phyloP scores from a whole-genome alignment of 306 rosid species.

The Rubus parviflorus region DNA sequence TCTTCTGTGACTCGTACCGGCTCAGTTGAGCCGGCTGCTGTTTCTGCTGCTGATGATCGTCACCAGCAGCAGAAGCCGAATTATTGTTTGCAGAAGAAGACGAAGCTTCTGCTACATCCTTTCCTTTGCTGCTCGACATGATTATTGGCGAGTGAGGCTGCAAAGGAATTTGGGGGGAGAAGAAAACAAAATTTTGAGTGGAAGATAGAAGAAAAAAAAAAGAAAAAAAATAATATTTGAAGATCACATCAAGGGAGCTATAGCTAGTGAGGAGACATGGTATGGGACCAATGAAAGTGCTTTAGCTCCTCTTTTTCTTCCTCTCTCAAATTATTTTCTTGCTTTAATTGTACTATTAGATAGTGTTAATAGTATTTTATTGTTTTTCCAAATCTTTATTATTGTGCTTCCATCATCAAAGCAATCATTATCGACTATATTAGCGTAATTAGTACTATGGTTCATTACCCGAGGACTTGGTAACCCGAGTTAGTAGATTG shows the following conservation, averaged over 20 bases:
- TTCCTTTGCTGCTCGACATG: constrained; percentile 49
- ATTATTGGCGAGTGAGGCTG: constrained; percentile 6
- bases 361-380: constrained; percentile 33
- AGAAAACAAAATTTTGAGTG: constrained; percentile 20
- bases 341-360: constrained; percentile 53
- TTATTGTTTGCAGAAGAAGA: constrained; percentile 24
- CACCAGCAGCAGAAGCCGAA: not conserved
- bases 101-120: constrained; percentile 51
- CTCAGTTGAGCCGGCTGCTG: constrained; percentile 37
- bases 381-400: constrained; percentile 30
- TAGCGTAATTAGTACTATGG: constrained; percentile 31
- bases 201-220: constrained; percentile 8
- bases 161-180: constrained; percentile 4
- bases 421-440: constrained; percentile 39
- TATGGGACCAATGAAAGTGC: constrained; percentile 50
- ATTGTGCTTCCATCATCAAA: constrained; percentile 38
- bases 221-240: constrained; percentile 7
- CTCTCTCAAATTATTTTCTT: constrained; percentile 41
- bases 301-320: constrained; percentile 45
- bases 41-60: constrained; percentile 5
- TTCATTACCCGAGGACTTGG: not conserved
- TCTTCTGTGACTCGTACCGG: constrained; percentile 59
- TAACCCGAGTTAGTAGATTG: constrained; percentile 18
- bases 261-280: constrained; percentile 50
- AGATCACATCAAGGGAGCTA: constrained; percentile 43